Conservation (phyloP, 192 early-diverging fungal species). For the Chytriomyces confervae region DNA sequence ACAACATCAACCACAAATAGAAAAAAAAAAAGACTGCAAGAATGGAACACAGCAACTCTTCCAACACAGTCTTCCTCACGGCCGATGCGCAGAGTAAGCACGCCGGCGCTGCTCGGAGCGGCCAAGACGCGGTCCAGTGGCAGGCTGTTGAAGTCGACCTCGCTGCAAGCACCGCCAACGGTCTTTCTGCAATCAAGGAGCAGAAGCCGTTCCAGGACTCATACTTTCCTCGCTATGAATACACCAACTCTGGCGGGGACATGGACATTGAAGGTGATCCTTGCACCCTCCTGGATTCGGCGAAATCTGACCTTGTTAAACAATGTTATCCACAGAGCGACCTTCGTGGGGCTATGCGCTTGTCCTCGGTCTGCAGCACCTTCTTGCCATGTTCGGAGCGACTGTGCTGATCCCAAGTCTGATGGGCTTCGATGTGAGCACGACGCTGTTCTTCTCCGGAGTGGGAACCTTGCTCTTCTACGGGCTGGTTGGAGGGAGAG, state of each 20-base stretch:
- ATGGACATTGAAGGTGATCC: background rate
- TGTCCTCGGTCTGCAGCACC: slow-evolving; percentile 58
- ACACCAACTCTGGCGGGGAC: background rate
- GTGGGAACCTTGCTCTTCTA: slow-evolving; percentile 62
- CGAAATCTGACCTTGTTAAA: background rate
- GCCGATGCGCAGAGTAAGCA: too few species aligned
- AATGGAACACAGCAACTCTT: too few species aligned
- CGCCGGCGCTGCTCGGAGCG: too few species aligned
- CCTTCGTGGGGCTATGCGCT: slow-evolving; percentile 43
- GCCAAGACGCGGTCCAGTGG: too few species aligned
- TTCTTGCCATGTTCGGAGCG: slow-evolving; percentile 66
- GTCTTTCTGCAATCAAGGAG: too few species aligned
- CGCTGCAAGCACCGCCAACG: too few species aligned
- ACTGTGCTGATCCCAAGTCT: slow-evolving; percentile 57
- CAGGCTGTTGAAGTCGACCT: too few species aligned
- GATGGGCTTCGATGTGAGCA: slow-evolving; percentile 53
- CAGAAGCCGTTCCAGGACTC: background rate
- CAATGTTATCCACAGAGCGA: slow-evolving; percentile 41
- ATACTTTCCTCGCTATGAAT: background rate
- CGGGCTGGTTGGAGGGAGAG: slow-evolving; percentile 57
- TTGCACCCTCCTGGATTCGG: background rate
- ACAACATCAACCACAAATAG: too few species aligned
- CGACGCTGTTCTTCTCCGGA: slow-evolving; percentile 60
- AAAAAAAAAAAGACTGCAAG: too few species aligned
- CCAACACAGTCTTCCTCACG: too few species aligned